These are phyloP conservation scores for Obelidium mucronatum DNA, from an alignment of 192 early-diverging fungal genomes.

Conservation along the genomic window DNA sequence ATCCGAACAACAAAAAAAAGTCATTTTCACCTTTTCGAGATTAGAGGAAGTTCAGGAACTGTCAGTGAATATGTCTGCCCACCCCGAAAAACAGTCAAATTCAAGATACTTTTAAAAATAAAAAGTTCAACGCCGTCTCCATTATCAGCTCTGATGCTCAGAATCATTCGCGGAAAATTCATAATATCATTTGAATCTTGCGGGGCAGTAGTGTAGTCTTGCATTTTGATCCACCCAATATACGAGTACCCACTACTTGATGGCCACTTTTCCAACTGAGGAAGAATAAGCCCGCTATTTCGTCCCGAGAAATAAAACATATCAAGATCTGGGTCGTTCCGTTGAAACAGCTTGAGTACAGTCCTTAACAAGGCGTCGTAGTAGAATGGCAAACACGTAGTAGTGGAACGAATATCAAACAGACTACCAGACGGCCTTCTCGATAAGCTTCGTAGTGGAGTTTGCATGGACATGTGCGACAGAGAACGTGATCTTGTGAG, in stretches of 20 bases:
- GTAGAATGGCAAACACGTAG: conserved; percentile 36
- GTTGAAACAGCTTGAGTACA: conserved; percentile 41
- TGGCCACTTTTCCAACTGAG: conserved; percentile 44
- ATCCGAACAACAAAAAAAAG: background rate
- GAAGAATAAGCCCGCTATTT: conserved; percentile 40
- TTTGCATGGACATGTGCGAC: background rate
- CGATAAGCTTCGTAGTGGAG: background rate
- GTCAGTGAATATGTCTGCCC: conserved; percentile 20
- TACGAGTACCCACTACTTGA: conserved; percentile 44
- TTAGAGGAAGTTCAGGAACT: conserved; percentile 9
- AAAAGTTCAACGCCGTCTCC: conserved; percentile 40
- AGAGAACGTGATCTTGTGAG: conserved; percentile 7
- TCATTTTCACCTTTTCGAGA: conserved; percentile 8
- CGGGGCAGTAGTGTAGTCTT: conserved; percentile 11
- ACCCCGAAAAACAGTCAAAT: conserved; percentile 11
- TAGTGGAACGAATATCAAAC: conserved; percentile 9
- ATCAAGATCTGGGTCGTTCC: conserved; percentile 50
- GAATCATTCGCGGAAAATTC: background rate
- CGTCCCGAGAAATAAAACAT: conserved; percentile 51
- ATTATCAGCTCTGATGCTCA: conserved; percentile 26
- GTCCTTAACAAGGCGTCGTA: conserved; percentile 44
- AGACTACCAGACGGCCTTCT: conserved; percentile 30
- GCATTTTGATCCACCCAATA: conserved; percentile 46
- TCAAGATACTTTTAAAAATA: conserved; percentile 20
- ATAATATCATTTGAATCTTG: background rate